These are phyloP conservation scores for Colletotrichum lupini DNA, from an alignment of 2,329 filamentous ascomycete genomes.

Conservation along the genomic window DNA sequence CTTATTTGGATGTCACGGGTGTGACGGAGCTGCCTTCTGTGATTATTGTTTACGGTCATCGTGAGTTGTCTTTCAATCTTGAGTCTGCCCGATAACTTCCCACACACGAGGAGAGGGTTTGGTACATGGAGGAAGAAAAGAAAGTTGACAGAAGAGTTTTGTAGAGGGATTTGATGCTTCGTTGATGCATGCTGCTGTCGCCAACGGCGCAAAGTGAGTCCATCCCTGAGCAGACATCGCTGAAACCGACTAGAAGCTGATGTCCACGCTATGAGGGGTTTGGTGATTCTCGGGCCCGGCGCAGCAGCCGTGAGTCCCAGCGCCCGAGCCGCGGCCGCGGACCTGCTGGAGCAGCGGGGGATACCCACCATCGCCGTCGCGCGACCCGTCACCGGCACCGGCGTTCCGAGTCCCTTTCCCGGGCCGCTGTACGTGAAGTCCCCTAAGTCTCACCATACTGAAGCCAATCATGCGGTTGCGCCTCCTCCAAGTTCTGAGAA, in stretches of 20 bases:
- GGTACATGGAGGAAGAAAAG: too few relatives aligned
- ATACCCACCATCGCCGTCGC: slow-evolving; percentile 44
- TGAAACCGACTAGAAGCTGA: background rate
- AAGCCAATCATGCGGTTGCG: too few relatives aligned
- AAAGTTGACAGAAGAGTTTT: too few relatives aligned
- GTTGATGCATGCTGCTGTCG: slow-evolving; percentile 44
- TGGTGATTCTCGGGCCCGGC: slow-evolving; percentile 46
- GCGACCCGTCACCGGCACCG: slow-evolving; percentile 43
- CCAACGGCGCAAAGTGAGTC: slow-evolving; percentile 44
- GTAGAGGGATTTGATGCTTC: slow-evolving; percentile 46
- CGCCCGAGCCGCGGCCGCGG: slow-evolving; percentile 41
- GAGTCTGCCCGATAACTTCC: too few relatives aligned
- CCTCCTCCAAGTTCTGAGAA: too few relatives aligned
- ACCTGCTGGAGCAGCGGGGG: slow-evolving; percentile 40
- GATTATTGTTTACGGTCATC: slow-evolving; percentile 58
- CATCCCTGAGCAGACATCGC: background rate
- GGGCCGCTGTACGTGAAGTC: slow-evolving; percentile 32
- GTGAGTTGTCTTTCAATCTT: slow-evolving; percentile 35
- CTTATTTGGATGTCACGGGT: slow-evolving; percentile 47
- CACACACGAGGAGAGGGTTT: background rate
- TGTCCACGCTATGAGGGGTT: slow-evolving; percentile 34
- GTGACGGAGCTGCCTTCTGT: slow-evolving; percentile 54
- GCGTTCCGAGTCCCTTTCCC: slow-evolving; percentile 38
- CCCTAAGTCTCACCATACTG: too few relatives aligned
- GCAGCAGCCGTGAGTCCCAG: slow-evolving; percentile 43